phyloP scores from a whole-genome alignment of 805 yeast species.

The Metschnikowia lochheadii region DNA sequence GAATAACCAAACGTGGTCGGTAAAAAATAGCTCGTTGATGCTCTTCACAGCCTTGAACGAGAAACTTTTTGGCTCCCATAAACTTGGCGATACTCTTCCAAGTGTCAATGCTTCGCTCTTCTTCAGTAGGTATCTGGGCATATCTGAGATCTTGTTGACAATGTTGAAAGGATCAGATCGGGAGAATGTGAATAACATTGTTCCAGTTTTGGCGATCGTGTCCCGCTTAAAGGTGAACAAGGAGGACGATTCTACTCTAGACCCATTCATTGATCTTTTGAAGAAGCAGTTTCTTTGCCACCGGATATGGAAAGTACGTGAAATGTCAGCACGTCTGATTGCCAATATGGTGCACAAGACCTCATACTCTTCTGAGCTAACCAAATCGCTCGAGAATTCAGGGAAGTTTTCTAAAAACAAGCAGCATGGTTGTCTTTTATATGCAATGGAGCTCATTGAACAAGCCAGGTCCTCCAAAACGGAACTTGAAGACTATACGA shows the following conservation, averaged over 20 bases:
- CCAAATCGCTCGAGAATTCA: constrained; percentile 19
- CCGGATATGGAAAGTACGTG: constrained; percentile 78
- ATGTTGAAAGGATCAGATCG: constrained; percentile 27
- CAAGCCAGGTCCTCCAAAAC: constrained; percentile 7
- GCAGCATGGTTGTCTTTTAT: constrained; percentile 11
- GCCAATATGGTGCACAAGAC: constrained; percentile 40
- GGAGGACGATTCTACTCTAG: constrained; percentile 45
- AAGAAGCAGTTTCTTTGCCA: constrained; percentile 40
- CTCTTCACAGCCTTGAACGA: constrained; percentile 80
- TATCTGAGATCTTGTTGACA: constrained; percentile 46
- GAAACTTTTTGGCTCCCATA: constrained; percentile 66
- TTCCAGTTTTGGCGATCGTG: constrained; percentile 72
- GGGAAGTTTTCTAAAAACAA: constrained; percentile 1
- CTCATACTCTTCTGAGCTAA: constrained; percentile 16
- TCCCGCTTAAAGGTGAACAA: constrained; percentile 62
- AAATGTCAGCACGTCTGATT: constrained; percentile 73
- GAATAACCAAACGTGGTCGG: constrained; percentile 71
- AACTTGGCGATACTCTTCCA: constrained; percentile 30
- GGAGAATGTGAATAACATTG: constrained; percentile 49
- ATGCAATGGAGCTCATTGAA: constrained; percentile 9
- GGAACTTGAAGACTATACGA: constrained; percentile 19
- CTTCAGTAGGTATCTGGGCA: constrained; percentile 58
- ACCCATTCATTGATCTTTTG: constrained; percentile 43
- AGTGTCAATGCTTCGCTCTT: constrained; percentile 59
- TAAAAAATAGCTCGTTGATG: constrained; percentile 92